These are phyloP conservation scores for Blastomyces percursus DNA, from an alignment of 2,329 filamentous ascomycete species.

Conservation along the genomic window DNA sequence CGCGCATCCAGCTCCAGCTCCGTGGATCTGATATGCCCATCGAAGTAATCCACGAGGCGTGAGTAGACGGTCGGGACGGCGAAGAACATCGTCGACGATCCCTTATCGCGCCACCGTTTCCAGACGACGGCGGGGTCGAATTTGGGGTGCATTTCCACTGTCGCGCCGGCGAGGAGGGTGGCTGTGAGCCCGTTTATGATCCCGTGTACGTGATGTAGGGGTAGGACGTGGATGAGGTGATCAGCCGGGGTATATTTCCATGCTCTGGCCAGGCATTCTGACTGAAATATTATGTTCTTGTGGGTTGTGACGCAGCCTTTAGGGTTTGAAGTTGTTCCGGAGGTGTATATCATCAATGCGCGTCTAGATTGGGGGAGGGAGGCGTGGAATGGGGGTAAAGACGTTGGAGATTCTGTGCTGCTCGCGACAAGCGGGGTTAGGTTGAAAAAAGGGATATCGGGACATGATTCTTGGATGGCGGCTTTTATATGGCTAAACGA, in stretches of 20 bases:
- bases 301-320: slow-evolving; percentile 37
- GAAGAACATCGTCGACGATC: slow-evolving; percentile 39
- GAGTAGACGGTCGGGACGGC: slow-evolving; percentile 44
- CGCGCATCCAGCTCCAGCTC: slow-evolving; percentile 24
- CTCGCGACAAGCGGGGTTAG: slow-evolving; percentile 20
- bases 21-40: slow-evolving; percentile 28
- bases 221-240: slow-evolving; percentile 40
- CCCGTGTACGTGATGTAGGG: slow-evolving; percentile 42
- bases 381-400: slow-evolving; percentile 25
- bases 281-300: slow-evolving; percentile 29
- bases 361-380: slow-evolving; percentile 22
- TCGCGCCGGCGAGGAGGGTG: slow-evolving; percentile 35
- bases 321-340: slow-evolving; percentile 33
- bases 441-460: slow-evolving; percentile 23
- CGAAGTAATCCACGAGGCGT: slow-evolving; percentile 38
- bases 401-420: slow-evolving; percentile 5
- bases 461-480: slow-evolving; percentile 22
- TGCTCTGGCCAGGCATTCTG: slow-evolving; percentile 23
- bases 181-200: slow-evolving; percentile 42
- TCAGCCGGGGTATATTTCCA: slow-evolving; percentile 35
- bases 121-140: slow-evolving; percentile 38
- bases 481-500: slow-evolving; percentile 27
- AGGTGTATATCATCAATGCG: slow-evolving; percentile 36
- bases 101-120: slow-evolving; percentile 35
- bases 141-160: slow-evolving; percentile 39